phyloP scores from a whole-genome alignment of 495 filamentous ascomycete genomes.

The Cetradonia linearis region DNA sequence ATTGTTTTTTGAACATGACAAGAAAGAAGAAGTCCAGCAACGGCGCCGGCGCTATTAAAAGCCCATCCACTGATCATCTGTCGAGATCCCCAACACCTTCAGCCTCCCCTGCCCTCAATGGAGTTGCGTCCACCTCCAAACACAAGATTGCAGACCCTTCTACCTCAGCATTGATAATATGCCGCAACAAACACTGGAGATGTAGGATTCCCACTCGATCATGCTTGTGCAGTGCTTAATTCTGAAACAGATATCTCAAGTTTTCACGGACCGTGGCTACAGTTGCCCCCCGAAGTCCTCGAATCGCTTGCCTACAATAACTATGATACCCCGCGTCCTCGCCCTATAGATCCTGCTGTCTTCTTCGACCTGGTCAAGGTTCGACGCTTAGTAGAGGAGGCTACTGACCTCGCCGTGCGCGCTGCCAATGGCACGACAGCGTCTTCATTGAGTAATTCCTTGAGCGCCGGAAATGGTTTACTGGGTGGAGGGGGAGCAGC shows the following conservation, averaged over 20 bases:
- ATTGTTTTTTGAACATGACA: constrained; percentile 27
- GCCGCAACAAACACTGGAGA: constrained; percentile 55
- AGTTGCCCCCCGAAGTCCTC: constrained; percentile 70
- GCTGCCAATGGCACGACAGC: constrained; percentile 61
- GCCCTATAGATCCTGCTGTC: constrained; percentile 66
- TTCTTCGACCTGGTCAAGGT: constrained; percentile 79
- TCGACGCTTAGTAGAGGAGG: constrained; percentile 63
- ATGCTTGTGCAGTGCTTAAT: constrained; percentile 1
- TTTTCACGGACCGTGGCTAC: constrained; percentile 80
- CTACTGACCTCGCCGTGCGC: constrained; percentile 63
- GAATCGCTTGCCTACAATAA: constrained; percentile 68
- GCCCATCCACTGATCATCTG: constrained; percentile 14
- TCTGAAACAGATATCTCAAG: constrained; percentile 54
- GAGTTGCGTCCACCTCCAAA: constrained; percentile 12
- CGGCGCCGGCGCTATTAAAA: constrained; percentile 14
- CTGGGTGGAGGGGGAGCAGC: constrained; percentile 43
- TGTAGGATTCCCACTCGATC: constrained; percentile 20
- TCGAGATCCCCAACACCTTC: background rate
- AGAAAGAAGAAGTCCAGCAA: constrained; percentile 37
- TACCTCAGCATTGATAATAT: constrained; percentile 52
- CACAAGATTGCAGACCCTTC: constrained; percentile 34
- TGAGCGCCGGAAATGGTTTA: constrained; percentile 46
- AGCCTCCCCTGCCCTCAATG: constrained; percentile 18
- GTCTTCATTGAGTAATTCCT: constrained; percentile 38
- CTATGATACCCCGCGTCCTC: constrained; percentile 62